Evolutionary conservation across 2,329 filamentous ascomycete genomes (phyloP).

Genomic region (Sporothrix phasma): DNA sequence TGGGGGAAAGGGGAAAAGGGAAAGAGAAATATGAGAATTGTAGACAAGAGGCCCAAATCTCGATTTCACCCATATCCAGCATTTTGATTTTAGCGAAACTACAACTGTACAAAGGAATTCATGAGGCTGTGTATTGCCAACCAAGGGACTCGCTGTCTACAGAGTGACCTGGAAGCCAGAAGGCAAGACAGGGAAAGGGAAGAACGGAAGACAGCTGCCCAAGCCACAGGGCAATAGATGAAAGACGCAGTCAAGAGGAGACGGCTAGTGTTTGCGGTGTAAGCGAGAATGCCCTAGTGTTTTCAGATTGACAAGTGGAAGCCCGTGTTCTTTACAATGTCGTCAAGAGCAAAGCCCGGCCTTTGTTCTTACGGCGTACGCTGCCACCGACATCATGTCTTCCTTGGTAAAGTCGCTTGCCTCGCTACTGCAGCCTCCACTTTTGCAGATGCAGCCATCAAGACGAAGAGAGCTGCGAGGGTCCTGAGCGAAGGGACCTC

Average conservation of each 20-base stretch:
- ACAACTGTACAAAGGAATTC: neutral
- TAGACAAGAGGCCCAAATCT: neutral
- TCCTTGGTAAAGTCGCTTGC: neutral
- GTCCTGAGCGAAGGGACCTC: neutral
- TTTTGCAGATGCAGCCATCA: neutral
- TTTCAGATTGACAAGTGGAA: neutral
- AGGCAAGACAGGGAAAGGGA: neutral
- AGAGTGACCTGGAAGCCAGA: neutral
- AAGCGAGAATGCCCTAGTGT: neutral
- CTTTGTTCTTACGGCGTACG: neutral
- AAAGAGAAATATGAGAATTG: neutral
- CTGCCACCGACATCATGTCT: neutral
- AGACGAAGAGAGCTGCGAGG: neutral
- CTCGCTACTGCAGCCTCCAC: neutral
- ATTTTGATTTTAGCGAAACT: neutral
- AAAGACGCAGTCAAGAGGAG: neutral
- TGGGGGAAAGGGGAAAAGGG: neutral
- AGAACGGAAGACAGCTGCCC: neutral
- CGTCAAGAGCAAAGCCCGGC: neutral
- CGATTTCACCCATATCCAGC: neutral
- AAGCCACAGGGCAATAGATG: neutral
- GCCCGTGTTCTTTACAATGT: neutral
- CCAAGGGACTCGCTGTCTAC: no score
- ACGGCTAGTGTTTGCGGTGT: constrained; percentile 4
- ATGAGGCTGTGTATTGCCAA: neutral